Percentiles rank a stretch among this genome's conserved stretches.
These are phyloP conservation scores for Fraxinus baroniana DNA, from an alignment of 305 asterid species.

Conservation along the genomic window DNA sequence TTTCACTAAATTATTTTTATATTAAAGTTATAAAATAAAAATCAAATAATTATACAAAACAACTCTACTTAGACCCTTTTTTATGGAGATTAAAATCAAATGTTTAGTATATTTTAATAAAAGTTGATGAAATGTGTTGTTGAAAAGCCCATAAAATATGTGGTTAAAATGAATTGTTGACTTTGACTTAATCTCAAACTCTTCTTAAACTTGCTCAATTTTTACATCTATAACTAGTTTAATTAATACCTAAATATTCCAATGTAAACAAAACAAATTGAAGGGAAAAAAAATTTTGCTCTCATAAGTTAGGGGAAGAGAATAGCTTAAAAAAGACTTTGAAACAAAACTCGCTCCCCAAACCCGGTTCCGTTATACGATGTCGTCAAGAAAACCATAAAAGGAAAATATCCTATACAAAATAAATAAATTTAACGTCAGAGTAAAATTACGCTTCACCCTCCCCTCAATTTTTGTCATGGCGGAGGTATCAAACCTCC, in stretches of 20 bases:
- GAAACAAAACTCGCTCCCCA: neutral
- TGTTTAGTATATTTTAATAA: too few species aligned
- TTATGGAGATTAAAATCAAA: neutral
- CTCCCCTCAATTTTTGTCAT: constrained; percentile 30
- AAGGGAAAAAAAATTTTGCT: neutral
- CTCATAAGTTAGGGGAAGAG: neutral
- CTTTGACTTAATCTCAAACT: neutral
- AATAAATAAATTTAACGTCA: constrained; percentile 18
- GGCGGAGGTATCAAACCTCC: constrained; percentile 63
- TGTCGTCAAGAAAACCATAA: neutral
- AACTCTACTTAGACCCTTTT: neutral
- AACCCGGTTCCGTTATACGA: neutral
- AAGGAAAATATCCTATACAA: neutral
- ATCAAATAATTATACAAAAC: neutral
- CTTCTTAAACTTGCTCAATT: neutral
- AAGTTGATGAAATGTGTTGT: neutral
- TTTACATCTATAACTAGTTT: neutral
- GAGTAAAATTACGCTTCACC: neutral
- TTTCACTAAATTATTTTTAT: neutral
- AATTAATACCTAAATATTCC: neutral
- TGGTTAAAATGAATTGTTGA: neutral
- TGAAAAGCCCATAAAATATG: neutral
- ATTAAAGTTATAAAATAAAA: neutral
- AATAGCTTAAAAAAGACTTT: neutral
- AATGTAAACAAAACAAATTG: neutral